Evolutionary conservation across 306 rosid species (phyloP).

Genomic region (Psophocarpus tetragonolobus): DNA sequence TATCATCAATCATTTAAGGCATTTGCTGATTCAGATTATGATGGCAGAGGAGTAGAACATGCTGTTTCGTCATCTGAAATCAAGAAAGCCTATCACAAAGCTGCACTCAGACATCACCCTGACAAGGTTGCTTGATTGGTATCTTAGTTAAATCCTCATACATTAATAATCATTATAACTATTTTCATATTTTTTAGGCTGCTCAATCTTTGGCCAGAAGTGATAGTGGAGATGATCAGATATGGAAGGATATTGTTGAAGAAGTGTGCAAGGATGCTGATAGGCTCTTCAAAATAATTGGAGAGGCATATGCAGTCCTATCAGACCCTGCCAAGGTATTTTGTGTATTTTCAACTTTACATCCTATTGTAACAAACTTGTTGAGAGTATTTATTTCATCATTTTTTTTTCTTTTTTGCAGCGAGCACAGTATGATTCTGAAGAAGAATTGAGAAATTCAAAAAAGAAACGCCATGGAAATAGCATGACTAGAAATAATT

Average conservation of each 20-base stretch:
- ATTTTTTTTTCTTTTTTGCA: not conserved
- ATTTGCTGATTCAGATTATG: constrained; percentile 10
- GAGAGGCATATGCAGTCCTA: constrained; percentile 10
- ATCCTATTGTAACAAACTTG: not conserved
- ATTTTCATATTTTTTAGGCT: not conserved
- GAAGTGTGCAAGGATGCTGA: constrained; percentile 6
- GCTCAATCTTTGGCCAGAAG: not conserved
- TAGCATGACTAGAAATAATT: constrained; percentile 46
- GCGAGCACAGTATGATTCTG: constrained; percentile 4
- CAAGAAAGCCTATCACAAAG: constrained; percentile 23
- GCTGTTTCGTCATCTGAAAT: constrained; percentile 5
- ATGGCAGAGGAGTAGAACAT: constrained; percentile 17
- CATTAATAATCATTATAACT: not conserved
- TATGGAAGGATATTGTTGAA: constrained; percentile 20
- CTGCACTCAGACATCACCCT: constrained; percentile 5
- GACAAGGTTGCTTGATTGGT: constrained; percentile 9
- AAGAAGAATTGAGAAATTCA: constrained; percentile 6
- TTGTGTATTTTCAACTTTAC: not conserved
- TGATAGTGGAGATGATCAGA: constrained; percentile 1
- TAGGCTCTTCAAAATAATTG: constrained; percentile 10
- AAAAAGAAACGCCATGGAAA: not conserved
- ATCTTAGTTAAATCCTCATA: constrained; percentile 6
- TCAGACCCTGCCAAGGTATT: constrained; percentile 19
- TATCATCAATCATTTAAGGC: constrained; percentile 7
- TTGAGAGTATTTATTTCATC: not conserved